These are phyloP conservation scores for Glycine latifolia DNA, from an alignment of 306 rosid species.

Conservation along the genomic window DNA sequence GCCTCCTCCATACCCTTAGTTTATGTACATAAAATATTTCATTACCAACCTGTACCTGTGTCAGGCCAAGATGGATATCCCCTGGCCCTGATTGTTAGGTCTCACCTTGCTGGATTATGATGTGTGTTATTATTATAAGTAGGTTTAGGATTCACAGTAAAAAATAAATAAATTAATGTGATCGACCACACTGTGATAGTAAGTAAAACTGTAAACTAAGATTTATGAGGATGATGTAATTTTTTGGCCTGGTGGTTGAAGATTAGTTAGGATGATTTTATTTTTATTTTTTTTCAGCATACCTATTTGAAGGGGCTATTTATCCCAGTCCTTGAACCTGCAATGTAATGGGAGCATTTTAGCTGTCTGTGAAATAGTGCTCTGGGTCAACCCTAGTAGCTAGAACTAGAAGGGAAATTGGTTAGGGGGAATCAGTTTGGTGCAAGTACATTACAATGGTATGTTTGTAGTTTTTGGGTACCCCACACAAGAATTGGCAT, in stretches of 20 bases:
- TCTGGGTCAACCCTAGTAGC: conserved; percentile 2
- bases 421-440: conserved; percentile 36
- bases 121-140: conserved; percentile 9
- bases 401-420: background rate
- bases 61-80: conserved; percentile 51
- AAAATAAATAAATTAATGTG: conserved; percentile 1
- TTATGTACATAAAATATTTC: conserved; percentile 25
- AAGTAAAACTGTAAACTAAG: background rate
- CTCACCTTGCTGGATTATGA: conserved; percentile 40
- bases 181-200: conserved; percentile 6
- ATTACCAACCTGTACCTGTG: conserved; percentile 55
- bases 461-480: background rate
- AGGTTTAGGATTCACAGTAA: background rate
- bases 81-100: conserved; percentile 38
- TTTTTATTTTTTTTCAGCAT: background rate
- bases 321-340: conserved; percentile 20
- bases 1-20: conserved; percentile 51
- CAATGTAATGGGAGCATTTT: conserved; percentile 25
- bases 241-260: conserved; percentile 28
- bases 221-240: background rate
- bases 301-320: background rate
- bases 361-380: conserved; percentile 3
- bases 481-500: conserved; percentile 27
- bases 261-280: conserved; percentile 12
- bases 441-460: conserved; percentile 16